A percentile compares a stretch with the other conserved stretches of the same genome.
Evolutionary conservation across 2,329 filamentous ascomycete species (phyloP).

Genomic region (Aspergillus sojae): DNA sequence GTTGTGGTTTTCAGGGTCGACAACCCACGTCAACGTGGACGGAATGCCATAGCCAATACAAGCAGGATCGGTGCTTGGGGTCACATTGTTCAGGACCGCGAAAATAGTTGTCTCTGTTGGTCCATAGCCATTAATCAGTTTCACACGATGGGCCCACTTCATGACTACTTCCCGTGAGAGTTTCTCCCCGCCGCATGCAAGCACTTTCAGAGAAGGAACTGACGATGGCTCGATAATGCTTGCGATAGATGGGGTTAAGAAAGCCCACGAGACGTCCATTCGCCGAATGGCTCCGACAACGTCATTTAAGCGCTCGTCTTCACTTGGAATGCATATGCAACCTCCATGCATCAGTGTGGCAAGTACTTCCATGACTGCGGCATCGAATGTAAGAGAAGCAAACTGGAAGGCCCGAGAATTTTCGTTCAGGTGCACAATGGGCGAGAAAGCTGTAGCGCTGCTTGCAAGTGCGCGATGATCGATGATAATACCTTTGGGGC

Average conservation of each 20-base stretch:
- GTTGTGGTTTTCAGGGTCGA: conserved; percentile 35
- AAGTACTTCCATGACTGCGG: conserved; percentile 44
- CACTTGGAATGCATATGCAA: conserved; percentile 51
- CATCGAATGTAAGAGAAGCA: conserved; percentile 51
- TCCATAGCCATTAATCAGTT: conserved; percentile 44
- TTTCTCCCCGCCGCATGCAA: conserved; percentile 55
- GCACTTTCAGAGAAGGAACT: conserved; percentile 45
- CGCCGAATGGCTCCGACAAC: conserved; percentile 50
- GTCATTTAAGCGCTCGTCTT: conserved; percentile 51
- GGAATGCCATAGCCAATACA: conserved; percentile 28
- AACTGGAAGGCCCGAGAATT: conserved; percentile 45
- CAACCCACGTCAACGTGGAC: conserved; percentile 34
- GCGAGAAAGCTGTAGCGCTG: conserved; percentile 34
- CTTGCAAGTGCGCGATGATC: conserved; percentile 38
- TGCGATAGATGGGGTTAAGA: conserved; percentile 50
- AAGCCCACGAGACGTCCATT: conserved; percentile 53
- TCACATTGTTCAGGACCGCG: conserved; percentile 33
- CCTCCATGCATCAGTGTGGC: conserved; percentile 46
- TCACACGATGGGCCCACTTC: conserved; percentile 61
- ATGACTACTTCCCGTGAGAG: conserved; percentile 72
- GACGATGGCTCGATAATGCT: conserved; percentile 43
- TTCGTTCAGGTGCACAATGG: conserved; percentile 27
- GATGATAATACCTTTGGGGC: conserved; percentile 41
- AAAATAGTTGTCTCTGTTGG: conserved; percentile 41
- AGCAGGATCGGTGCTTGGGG: conserved; percentile 22